Evolutionary conservation across 164 flowering plant genomes (phyloP).

Genomic region (Umbilicus rupestris): DNA sequence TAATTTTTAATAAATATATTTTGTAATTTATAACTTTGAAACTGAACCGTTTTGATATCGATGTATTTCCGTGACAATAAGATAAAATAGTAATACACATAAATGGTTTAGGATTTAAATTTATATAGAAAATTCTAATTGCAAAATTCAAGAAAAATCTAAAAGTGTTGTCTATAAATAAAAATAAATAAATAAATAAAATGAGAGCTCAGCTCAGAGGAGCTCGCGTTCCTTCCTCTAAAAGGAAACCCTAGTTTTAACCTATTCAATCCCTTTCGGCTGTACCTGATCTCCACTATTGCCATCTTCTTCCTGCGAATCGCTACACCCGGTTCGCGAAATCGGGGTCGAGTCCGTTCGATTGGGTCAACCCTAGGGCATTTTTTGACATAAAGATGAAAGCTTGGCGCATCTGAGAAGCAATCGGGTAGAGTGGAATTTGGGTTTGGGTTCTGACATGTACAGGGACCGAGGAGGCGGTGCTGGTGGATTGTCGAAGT

Average conservation of each 20-base stretch:
- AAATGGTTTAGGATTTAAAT: too few species aligned
- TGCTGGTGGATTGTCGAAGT: constrained; percentile 30
- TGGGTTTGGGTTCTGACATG: constrained; percentile 16
- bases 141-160: too few species aligned
- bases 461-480: constrained; percentile 37
- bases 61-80: too few species aligned
- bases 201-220: not conserved
- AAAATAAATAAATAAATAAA: not conserved
- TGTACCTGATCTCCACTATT: too few species aligned
- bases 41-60: too few species aligned
- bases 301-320: not conserved
- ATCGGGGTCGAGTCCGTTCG: too few species aligned
- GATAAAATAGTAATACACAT: too few species aligned
- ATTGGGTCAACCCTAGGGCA: not conserved
- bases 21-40: too few species aligned
- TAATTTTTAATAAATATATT: too few species aligned
- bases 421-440: not conserved
- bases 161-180: not conserved
- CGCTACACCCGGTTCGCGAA: not conserved
- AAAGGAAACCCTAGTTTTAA: constrained; percentile 3
- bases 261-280: too few species aligned
- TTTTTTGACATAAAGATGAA: not conserved
- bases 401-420: constrained; percentile 1
- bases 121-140: too few species aligned
- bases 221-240: constrained; percentile 5